Conservation (phyloP, 495 filamentous ascomycete species). For the Thermothielavioides terrestris region DNA sequence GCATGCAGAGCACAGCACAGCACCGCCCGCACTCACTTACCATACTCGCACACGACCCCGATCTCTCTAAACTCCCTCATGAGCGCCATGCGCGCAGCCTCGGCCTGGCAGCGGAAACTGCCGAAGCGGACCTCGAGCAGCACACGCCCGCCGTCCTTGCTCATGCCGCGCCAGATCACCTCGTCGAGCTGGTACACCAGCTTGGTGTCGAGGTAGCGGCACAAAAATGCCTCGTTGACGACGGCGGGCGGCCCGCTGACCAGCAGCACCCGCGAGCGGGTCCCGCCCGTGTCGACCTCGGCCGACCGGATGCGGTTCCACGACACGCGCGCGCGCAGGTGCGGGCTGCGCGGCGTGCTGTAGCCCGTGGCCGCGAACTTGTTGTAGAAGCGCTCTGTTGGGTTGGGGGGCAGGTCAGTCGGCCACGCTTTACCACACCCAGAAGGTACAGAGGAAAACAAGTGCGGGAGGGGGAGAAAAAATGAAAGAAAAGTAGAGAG, state of each 20-base stretch:
- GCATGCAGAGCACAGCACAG: not conserved
- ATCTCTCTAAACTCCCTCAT: conserved; percentile 22
- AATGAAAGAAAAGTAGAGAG: not conserved
- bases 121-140: conserved; percentile 35
- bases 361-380: not conserved
- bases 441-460: not conserved
- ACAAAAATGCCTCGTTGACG: conserved; percentile 14
- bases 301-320: conserved; percentile 25
- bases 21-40: conserved; percentile 10
- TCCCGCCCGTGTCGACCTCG: conserved; percentile 13
- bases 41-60: conserved; percentile 19
- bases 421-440: not conserved
- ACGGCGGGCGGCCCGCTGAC: conserved; percentile 15
- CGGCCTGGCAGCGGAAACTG: conserved; percentile 36
- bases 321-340: conserved; percentile 5
- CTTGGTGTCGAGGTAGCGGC: conserved; percentile 15
- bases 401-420: not conserved
- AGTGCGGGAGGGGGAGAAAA: not conserved
- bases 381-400: conserved; percentile 16
- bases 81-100: conserved; percentile 30
- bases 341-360: not conserved
- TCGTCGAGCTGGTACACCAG: conserved; percentile 22
- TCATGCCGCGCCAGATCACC: conserved; percentile 1
- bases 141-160: not conserved
- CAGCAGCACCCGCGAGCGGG: conserved; percentile 18